A percentile compares a stretch with the other conserved stretches of the same genome.
These are phyloP conservation scores for Globisporangium lucens DNA, from an alignment of 352 stramenopile genomes.

Conservation along the genomic window DNA sequence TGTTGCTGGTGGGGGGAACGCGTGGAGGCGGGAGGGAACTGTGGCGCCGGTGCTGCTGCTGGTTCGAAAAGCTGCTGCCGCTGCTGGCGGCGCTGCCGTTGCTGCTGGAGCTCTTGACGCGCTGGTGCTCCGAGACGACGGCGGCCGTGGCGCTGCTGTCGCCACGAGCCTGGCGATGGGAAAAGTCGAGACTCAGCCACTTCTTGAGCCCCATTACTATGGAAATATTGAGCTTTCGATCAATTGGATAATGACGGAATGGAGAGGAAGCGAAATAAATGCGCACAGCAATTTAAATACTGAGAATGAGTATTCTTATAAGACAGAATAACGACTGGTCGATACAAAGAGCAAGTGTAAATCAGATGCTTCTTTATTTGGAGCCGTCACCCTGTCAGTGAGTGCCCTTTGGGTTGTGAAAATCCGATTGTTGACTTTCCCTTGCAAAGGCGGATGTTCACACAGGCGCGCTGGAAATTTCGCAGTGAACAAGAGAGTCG, in stretches of 20 bases:
- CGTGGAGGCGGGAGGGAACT: constrained; percentile 8
- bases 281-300: not conserved
- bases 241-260: not conserved
- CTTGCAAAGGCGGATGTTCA: not conserved
- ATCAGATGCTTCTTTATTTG: not conserved
- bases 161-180: not conserved
- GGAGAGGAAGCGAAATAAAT: not conserved
- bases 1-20: not conserved
- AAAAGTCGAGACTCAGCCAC: constrained; percentile 16
- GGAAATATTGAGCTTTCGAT: not conserved
- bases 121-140: constrained; percentile 6
- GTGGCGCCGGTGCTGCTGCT: constrained; percentile 15
- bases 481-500: not conserved
- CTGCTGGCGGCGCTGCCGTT: constrained; percentile 2
- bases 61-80: not conserved
- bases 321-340: not conserved
- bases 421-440: not conserved
- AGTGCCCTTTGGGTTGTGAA: not conserved
- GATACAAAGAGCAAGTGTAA: constrained; percentile 14
- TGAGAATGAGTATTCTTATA: not conserved
- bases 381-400: constrained; percentile 1
- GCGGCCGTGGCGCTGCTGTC: not conserved
- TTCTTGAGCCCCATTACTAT: constrained; percentile 13
- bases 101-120: constrained; percentile 4
- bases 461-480: not conserved